phyloP scores from a whole-genome alignment of 2,329 filamentous ascomycete genomes.

The Botrytis squamosa region DNA sequence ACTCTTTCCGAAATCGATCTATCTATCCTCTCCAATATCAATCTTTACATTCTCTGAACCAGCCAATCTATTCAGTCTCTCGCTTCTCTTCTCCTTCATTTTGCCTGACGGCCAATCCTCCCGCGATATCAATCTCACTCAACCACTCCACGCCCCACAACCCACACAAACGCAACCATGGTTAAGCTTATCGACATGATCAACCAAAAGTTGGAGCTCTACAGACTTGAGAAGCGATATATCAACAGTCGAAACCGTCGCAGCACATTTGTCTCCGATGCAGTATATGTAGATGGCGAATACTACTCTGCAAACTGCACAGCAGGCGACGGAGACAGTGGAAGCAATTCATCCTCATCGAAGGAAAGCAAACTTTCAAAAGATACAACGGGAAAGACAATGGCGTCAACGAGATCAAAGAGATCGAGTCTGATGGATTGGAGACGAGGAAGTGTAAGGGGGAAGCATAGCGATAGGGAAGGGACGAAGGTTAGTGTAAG shows the following conservation, averaged over 20 bases:
- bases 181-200: constrained; percentile 56
- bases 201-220: constrained; percentile 77
- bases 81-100: constrained; percentile 7
- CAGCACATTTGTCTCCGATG: constrained; percentile 84
- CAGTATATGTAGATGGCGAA: constrained; percentile 91
- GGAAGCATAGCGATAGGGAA: constrained; percentile 1
- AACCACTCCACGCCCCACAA: neutral
- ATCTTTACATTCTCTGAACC: neutral
- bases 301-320: constrained; percentile 48
- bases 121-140: constrained; percentile 2
- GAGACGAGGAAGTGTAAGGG: constrained; percentile 17
- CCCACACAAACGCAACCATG: constrained; percentile 28
- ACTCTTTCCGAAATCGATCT: neutral
- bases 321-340: constrained; percentile 18
- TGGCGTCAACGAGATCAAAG: constrained; percentile 16
- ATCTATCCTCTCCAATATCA: neutral
- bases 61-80: neutral
- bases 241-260: constrained; percentile 83
- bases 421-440: constrained; percentile 21
- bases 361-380: constrained; percentile 9
- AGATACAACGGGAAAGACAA: constrained; percentile 19
- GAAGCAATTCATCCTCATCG: constrained; percentile 15
- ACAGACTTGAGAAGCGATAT: constrained; percentile 93
- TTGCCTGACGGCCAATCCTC: neutral
- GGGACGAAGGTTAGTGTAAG: constrained; percentile 15